Conservation (phyloP, 441 rosid genomes). For the Corymbia citriodora region DNA sequence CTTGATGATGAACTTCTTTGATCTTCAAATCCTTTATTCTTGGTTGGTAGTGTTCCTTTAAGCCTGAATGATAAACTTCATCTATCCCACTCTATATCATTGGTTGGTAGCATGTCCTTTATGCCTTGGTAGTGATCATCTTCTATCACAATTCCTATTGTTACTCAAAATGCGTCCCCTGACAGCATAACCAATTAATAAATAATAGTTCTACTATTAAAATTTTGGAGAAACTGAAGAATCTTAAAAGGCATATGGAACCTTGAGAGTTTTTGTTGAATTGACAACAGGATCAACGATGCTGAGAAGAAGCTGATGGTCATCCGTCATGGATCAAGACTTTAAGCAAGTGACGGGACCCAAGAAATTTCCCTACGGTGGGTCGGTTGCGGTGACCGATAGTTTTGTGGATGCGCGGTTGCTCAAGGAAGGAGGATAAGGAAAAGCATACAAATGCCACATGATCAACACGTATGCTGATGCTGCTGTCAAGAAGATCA, state of each 20-base stretch:
- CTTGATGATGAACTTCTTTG: neutral
- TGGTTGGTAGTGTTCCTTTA: neutral
- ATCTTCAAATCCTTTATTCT: neutral
- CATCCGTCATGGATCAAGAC: neutral
- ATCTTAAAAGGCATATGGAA: neutral
- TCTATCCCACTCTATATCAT: neutral
- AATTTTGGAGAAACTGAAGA: neutral
- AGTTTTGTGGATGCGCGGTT: neutral
- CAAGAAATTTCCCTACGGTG: neutral
- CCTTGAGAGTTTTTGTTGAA: neutral
- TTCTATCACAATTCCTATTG: neutral
- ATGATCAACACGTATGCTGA: neutral
- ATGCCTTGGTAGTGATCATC: neutral
- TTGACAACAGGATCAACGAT: neutral
- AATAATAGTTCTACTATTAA: neutral
- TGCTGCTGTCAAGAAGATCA: neutral
- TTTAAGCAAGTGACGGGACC: neutral
- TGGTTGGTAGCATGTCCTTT: fast-evolving
- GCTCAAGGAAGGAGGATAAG: neutral
- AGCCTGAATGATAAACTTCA: neutral
- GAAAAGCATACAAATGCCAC: neutral
- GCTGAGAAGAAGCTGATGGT: neutral
- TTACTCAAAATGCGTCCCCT: neutral
- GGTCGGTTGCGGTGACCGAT: neutral
- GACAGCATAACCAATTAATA: neutral